Evolutionary conservation across 768 basidiomycete genomes (phyloP), one percentile per base, ranked within the genome.

Genomic region (Termitomyces sp.): DNA sequence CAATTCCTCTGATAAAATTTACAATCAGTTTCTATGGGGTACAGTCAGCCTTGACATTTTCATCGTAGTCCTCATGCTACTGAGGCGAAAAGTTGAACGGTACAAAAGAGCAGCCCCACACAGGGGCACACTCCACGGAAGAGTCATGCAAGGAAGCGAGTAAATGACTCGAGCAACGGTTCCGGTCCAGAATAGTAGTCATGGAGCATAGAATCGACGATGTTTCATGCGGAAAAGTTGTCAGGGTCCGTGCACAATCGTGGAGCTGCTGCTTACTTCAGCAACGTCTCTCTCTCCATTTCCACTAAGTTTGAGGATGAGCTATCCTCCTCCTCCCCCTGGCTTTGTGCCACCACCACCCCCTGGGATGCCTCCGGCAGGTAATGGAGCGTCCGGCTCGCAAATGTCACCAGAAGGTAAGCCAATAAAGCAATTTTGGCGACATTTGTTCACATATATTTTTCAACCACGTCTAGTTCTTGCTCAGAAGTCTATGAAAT

Each of bases 401-500:
- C 74, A 76, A 61, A 67, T 82, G 58, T 72, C 79, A 13, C 74
- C 75, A 45, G 80, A 82, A 75, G 74, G 81, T 79, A 53, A 47
- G 71, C 64, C 45, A 49, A 54, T 60, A 61, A 60, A 60, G 31
- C 29, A 22, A n/a, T 22, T 44, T 57, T 58, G 53, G 49, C 57
- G 62, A 61, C 65, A 45, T 16, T 64, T 62, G 48, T 64, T 45
- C 6, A 29, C 24, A 56, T 28, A 57, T 56, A 48, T 54, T 60
- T 59, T 58, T 53, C 59, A 54, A 58, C 51, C n/a, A 45, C 28
- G 24, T 57, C 16, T 37, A 78, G 84, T 88, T 60, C 81, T 98
- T 65, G 85, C 87, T 36, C 87, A 90, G 73, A 99, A 98, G 77
- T 87, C 92, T 37, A 87, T 93, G 76, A 98, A 98, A 79, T 98